Base-by-base conservation (phyloP, 2,329 filamentous ascomycete species). In the Pestalotiopsis sp. region DNA sequence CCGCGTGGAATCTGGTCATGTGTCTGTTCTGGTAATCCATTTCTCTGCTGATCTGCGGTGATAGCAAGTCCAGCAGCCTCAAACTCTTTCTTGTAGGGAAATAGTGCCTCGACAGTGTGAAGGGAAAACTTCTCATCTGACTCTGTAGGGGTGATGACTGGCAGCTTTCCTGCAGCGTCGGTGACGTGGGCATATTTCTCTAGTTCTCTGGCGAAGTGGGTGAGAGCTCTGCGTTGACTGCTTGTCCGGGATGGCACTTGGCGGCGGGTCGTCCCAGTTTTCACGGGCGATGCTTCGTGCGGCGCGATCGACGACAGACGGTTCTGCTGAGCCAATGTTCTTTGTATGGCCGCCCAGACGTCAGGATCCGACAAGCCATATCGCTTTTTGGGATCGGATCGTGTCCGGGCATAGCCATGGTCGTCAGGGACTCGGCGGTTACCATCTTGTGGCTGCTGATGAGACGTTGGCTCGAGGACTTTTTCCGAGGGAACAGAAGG, bases 11-110 rank as follows among this genome's bases (percentile, higher is more conserved):
- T 14, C 20, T 41, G 14, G 2, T 11, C 12, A 23, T 58, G 67
- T 70, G 27, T 52, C 39, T 4, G 17, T 13, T 6, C 23, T 25
- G 68, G 74, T 58, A 58, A 74, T 65, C 56, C 73, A 23, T 69
- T 71, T 5, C 61, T 79, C 76, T 82, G 84, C 72, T 84, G 87
- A 69, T 71, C 80, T 70, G 87, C 88, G 12, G 88, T 89, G 1
- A 90, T 84, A 2, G 87, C 86, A 64, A 90, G 80, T 1, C 87
- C 86, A 67, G 85, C 87, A 68, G 82, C 82, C 68, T 79, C 79
- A 70, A 90, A 89, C 69, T 90, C 83, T 4, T 83, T 78, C 61
- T 82, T 83, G 72, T 85, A 90, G 2, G 87, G 87, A 31, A 88
- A 74, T 2, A 90, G 77, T 38, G 84, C 85, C 31, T 83, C 81